Percentiles rank a stretch among this genome's conserved stretches.
These are phyloP conservation scores for Xylaria bambusicola DNA, from an alignment of 495 filamentous ascomycete species.

Conservation along the genomic window DNA sequence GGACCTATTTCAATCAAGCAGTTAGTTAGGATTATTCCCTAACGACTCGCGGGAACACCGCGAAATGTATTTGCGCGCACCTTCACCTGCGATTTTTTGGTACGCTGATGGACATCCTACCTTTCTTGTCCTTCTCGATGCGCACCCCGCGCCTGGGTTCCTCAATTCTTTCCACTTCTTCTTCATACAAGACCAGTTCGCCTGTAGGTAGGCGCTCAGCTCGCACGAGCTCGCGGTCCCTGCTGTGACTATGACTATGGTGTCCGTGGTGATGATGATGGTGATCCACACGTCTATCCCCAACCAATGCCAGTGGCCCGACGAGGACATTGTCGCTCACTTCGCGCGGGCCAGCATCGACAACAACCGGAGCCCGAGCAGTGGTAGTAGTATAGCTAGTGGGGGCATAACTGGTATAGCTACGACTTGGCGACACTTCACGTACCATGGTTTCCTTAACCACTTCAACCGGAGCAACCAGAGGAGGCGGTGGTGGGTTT, in stretches of 20 bases:
- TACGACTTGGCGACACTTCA: constrained; percentile 42
- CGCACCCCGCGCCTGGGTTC: constrained; percentile 60
- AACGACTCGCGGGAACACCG: background rate
- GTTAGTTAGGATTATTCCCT: constrained; percentile 6
- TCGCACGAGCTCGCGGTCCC: constrained; percentile 44
- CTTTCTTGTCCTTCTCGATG: constrained; percentile 80
- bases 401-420: constrained; percentile 16
- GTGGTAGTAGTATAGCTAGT: no score
- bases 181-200: constrained; percentile 56
- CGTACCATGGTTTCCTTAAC: constrained; percentile 42
- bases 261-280: constrained; percentile 27
- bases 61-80: constrained; percentile 28
- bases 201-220: constrained; percentile 50
- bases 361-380: constrained; percentile 32
- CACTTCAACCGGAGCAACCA: constrained; percentile 41
- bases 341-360: constrained; percentile 38
- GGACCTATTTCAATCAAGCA: constrained; percentile 43
- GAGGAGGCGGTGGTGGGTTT: constrained; percentile 41
- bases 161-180: constrained; percentile 54
- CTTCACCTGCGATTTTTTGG: constrained; percentile 55
- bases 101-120: constrained; percentile 74
- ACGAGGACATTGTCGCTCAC: constrained; percentile 52
- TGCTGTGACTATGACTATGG: constrained; percentile 36
- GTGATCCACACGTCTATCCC: constrained; percentile 40
- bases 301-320: constrained; percentile 57